These are phyloP conservation scores for Penicillium cataractarum DNA, from an alignment of 495 filamentous ascomycete genomes.

Conservation along the genomic window DNA sequence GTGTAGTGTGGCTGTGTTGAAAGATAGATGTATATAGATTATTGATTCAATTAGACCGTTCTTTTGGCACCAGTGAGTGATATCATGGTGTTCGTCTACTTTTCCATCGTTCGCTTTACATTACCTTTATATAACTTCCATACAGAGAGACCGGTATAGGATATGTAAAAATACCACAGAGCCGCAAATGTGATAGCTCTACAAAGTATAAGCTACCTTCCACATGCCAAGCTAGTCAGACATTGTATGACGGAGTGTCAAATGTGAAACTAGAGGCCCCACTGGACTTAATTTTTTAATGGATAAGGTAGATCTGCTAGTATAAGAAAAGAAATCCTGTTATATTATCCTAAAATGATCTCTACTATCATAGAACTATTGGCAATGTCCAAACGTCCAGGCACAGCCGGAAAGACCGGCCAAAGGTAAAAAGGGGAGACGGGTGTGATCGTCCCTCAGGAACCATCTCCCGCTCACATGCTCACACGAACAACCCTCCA, in stretches of 20 bases:
- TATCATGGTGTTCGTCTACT: not conserved
- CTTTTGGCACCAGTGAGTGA: not conserved
- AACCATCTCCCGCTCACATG: constrained; percentile 4
- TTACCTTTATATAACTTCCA: too few relatives aligned
- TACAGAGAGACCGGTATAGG: too few relatives aligned
- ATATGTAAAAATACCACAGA: too few relatives aligned
- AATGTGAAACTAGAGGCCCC: not conserved
- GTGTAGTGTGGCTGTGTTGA: not conserved
- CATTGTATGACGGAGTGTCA: not conserved
- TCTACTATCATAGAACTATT: too few relatives aligned
- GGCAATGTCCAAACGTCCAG: not conserved
- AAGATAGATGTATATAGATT: not conserved
- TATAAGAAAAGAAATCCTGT: not conserved
- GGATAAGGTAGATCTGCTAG: not conserved
- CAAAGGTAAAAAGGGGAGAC: not conserved
- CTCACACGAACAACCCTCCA: not conserved
- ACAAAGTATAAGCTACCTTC: too few relatives aligned
- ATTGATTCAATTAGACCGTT: not conserved
- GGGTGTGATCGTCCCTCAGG: not conserved
- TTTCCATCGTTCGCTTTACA: too few relatives aligned
- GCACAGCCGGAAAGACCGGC: not conserved
- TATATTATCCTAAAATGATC: not conserved
- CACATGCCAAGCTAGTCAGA: not conserved
- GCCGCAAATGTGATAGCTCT: too few relatives aligned
- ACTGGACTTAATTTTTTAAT: not conserved